Evolutionary conservation across 371 early-diverging fungal genomes (phyloP), one percentile per base, ranked within the genome.

Genomic region (Synchytrium microbalum): DNA sequence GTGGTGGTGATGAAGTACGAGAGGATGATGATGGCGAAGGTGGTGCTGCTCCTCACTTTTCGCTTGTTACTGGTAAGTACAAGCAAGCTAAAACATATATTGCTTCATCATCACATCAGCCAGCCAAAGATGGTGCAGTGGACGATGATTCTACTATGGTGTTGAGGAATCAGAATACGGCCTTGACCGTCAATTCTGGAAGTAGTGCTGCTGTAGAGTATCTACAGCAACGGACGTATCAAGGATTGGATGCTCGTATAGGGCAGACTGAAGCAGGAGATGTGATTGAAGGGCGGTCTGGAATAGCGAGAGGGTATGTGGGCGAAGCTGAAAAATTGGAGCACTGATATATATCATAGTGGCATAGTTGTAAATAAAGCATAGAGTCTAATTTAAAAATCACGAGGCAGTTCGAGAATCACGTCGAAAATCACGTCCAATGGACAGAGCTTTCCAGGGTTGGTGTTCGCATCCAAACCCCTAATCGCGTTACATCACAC

Each of bases 241-340:
- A 78, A 63, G 96, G 94, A 1, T 67, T 94, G 59, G 92, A 92
- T 59, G 84, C 85, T 30, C 81, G 87, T 56, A 81, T 83, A 53
- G 57, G 51, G 60, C 28, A 60, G 13, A 13, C 13, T 13, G 83
- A 82, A 66, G 85, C 84, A 16, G 77, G 78, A 31, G 75, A 75
- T 26, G 86, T 88, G 0, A 81, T 81, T 26, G 92, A 92, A 66
- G 96, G 95, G 0, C 78, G 89, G 32, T 79, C 83, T 3, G 95
- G 96, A 10, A 89, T 93, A 70, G 96, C 96, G 2, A 79, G 88
- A 61, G 91, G 91, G 19, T 95, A 93, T 69, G 58, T 25, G 24
- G 65, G 32, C 10, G 70, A 64, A 67, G 57, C 13, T 26, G 57
- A 57, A 14, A n/a, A n/a, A 51, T 14, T 13, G n/a, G 13, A 51